A percentile compares a stretch with the other conserved stretches of the same genome.
These are phyloP conservation scores for Puccinia novopanici DNA, from an alignment of 1,284 basidiomycete species.

Conservation along the genomic window DNA sequence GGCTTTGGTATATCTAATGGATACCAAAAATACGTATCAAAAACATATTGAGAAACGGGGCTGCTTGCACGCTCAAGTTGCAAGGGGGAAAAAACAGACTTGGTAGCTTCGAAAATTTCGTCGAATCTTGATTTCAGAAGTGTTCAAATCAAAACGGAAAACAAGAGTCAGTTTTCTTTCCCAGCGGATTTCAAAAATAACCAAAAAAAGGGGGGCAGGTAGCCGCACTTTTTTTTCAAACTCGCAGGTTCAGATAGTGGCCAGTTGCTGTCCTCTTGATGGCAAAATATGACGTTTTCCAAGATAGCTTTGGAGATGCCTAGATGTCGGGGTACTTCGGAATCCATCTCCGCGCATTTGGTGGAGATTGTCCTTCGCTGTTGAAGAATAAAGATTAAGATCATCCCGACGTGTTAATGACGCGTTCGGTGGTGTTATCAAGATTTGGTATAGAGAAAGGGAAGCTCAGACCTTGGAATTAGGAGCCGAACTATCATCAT, in stretches of 20 bases:
- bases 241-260: conserved; percentile 86
- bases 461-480: conserved; percentile 63
- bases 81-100: conserved; percentile 63
- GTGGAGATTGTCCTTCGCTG: conserved; percentile 87
- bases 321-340: conserved; percentile 86
- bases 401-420: neutral
- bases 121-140: conserved; percentile 63
- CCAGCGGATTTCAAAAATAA: neutral
- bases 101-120: conserved; percentile 98
- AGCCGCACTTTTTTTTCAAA: conserved; percentile 86
- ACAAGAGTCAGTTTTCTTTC: neutral
- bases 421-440: neutral
- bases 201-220: neutral
- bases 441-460: conserved; percentile 68
- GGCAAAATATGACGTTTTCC: conserved; percentile 99
- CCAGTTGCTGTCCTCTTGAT: conserved; percentile 99
- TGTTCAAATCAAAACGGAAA: neutral
- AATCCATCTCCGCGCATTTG: conserved; percentile 93
- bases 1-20: conserved; percentile 87
- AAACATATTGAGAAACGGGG: neutral
- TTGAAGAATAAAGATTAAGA: neutral
- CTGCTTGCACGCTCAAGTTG: no score
- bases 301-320: conserved; percentile 95
- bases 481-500: conserved; percentile 62
- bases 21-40: neutral